Evolutionary conservation across 306 rosid genomes (phyloP).

Genomic region (Prunus kanzakura): DNA sequence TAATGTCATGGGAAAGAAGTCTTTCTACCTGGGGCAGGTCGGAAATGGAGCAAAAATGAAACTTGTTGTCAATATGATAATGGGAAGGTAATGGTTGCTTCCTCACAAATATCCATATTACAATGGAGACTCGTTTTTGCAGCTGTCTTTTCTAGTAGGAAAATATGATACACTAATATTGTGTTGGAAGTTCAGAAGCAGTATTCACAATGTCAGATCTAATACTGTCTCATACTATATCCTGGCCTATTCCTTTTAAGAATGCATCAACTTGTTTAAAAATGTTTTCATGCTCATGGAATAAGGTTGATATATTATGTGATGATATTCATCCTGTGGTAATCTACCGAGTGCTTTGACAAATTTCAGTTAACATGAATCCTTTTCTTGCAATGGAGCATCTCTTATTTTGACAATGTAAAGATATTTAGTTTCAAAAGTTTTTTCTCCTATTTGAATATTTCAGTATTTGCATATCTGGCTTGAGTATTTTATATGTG

Average conservation of each 20-base stretch:
- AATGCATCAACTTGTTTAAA: background rate
- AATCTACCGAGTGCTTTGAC: background rate
- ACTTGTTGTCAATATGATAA: conserved; percentile 93
- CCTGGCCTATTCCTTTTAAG: background rate
- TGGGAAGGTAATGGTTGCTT: conserved; percentile 72
- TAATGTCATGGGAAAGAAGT: conserved; percentile 71
- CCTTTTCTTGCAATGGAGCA: background rate
- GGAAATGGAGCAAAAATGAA: conserved; percentile 98
- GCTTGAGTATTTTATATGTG: background rate
- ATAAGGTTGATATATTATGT: background rate
- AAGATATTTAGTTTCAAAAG: background rate
- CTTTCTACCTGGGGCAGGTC: conserved; percentile 84
- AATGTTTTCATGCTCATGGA: background rate
- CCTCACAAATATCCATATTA: conserved; percentile 5
- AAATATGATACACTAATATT: background rate
- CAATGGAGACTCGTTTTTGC: background rate
- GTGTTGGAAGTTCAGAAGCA: background rate
- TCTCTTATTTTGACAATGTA: background rate
- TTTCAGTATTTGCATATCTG: background rate
- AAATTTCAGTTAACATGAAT: background rate
- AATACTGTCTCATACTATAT: background rate
- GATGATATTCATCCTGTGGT: background rate
- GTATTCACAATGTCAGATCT: background rate
- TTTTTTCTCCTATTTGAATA: background rate
- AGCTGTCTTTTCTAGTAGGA: background rate